Base-by-base conservation (phyloP, 352 stramenopile species). In the Phytophthora capsici region DNA sequence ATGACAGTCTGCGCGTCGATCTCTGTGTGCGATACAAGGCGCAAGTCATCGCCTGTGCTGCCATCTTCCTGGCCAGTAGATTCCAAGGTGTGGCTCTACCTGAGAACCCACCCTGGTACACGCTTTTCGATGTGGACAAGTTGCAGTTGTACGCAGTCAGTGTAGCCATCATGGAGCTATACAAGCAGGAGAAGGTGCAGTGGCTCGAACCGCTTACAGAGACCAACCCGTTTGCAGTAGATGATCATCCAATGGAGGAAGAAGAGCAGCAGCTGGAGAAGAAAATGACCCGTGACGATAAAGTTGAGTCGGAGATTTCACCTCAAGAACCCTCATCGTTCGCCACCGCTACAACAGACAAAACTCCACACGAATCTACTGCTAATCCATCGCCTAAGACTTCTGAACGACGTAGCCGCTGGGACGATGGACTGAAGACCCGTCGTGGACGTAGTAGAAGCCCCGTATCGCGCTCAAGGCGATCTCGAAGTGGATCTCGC, bases 31-130 rank as follows among this genome's bases (percentile, higher is more conserved):
- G 91, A 9, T 95, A 84, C 65, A 71, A 72, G 4, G 82, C 89
- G 1, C 80, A 96, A 57, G 79, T 88, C 13, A 96, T 98, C 45
- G 92, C 91, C 2, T 97, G 93, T 66, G 88, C 89, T 34, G 91
- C 92, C 30, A 94, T 98, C 55, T 96, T 95, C 58, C 76, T 98
- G 38, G 82, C 91, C 2, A 87, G 84, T 6, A 84, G 88, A 14
- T 71, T 82, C 45, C 66, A 90, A 19, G 63, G 71, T 2, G 73
- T 90, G 30, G 77, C 80, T 36, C 48, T 94, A 9, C 85, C 85
- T 0, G 71, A 84, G 19, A 62, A 75, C 47, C 82, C 84, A 32
- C 51, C 79, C 30, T 94, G 85, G 85, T 90, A 85, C 52, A 40
- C 65, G 55, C 71, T 94, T 1, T 92, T 94, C 34, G 84, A 87